A percentile compares a stretch with the other conserved stretches of the same genome.
phyloP scores from a whole-genome alignment of 2,329 filamentous ascomycete genomes.

The Penicillium sclerotigenum region DNA sequence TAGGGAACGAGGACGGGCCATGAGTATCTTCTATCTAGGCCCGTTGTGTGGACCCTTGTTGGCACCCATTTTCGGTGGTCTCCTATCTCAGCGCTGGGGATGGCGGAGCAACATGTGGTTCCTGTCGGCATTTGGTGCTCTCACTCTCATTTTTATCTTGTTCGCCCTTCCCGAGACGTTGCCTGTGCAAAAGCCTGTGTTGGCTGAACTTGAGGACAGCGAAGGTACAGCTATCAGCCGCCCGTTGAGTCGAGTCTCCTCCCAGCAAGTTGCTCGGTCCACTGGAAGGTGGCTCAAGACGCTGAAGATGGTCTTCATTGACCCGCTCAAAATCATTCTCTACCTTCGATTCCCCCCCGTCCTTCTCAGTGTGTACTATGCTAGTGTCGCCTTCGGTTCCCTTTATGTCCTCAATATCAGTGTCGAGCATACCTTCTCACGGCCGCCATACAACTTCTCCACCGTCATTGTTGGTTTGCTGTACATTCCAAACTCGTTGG shows the following conservation, averaged over 20 bases:
- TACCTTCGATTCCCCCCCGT: slow-evolving; percentile 74
- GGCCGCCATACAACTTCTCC: slow-evolving; percentile 64
- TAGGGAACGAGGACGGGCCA: slow-evolving; percentile 69
- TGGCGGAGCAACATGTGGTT: slow-evolving; percentile 82
- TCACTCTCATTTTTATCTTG: slow-evolving; percentile 41
- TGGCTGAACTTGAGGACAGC: slow-evolving; percentile 28
- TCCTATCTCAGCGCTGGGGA: slow-evolving; percentile 63
- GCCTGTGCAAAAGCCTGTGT: slow-evolving; percentile 28
- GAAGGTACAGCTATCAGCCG: slow-evolving; percentile 25
- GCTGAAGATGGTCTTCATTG: slow-evolving; percentile 62
- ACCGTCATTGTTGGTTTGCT: slow-evolving; percentile 69
- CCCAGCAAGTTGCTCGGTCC: slow-evolving; percentile 59
- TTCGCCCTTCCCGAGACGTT: slow-evolving; percentile 47
- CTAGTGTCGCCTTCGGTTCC: slow-evolving; percentile 69
- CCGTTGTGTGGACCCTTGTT: slow-evolving; percentile 72
- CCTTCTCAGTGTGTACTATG: slow-evolving; percentile 68
- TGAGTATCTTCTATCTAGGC: slow-evolving; percentile 79
- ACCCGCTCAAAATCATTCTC: slow-evolving; percentile 67
- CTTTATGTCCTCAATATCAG: slow-evolving; percentile 77
- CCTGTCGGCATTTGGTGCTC: slow-evolving; percentile 64
- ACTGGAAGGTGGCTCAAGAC: slow-evolving; percentile 54
- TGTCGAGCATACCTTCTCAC: slow-evolving; percentile 66
- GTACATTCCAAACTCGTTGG: slow-evolving; percentile 72
- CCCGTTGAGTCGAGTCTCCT: slow-evolving; percentile 53
- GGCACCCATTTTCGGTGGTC: slow-evolving; percentile 73